A percentile compares a stretch with the other conserved stretches of the same genome.
Evolutionary conservation across 805 yeast genomes (phyloP).

Genomic region (Candida glaebosa): DNA sequence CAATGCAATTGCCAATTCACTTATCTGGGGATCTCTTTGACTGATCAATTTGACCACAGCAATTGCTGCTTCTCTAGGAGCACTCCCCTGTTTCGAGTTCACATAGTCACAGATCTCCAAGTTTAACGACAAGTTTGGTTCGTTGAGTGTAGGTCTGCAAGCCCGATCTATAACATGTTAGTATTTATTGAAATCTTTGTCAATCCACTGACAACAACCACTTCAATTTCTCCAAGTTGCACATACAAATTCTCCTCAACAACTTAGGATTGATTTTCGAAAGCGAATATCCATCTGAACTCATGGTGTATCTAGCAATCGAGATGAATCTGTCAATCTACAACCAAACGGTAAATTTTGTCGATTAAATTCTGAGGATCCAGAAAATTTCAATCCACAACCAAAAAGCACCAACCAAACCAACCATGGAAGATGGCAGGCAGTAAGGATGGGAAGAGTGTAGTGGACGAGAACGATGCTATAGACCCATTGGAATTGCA

Average conservation of each 20-base stretch:
- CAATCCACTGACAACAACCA: background rate
- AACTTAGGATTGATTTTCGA: slow-evolving; percentile 45
- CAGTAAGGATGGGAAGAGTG: background rate
- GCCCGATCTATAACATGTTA: slow-evolving; percentile 58
- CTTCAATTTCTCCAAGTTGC: background rate
- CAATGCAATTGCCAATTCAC: slow-evolving; percentile 76
- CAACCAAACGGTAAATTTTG: background rate
- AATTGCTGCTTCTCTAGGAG: slow-evolving; percentile 90
- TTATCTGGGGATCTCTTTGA: slow-evolving; percentile 78
- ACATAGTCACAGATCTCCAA: slow-evolving; percentile 91
- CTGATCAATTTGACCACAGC: slow-evolving; percentile 80
- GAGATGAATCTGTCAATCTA: no score
- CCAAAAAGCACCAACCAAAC: background rate
- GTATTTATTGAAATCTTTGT: background rate
- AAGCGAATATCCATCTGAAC: slow-evolving; percentile 33
- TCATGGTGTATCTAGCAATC: background rate
- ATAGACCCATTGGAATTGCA: slow-evolving; percentile 61
- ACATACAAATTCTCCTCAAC: slow-evolving; percentile 43
- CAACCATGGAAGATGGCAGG: background rate
- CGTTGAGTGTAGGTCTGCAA: slow-evolving; percentile 74
- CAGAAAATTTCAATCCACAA: background rate
- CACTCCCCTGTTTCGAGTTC: slow-evolving; percentile 85
- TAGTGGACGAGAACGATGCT: background rate
- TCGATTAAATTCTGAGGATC: background rate
- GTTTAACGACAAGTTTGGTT: slow-evolving; percentile 86